Evolutionary conservation across 2,329 filamentous ascomycete species (phyloP).

Genomic region (Fusarium tanahbumbuense): DNA sequence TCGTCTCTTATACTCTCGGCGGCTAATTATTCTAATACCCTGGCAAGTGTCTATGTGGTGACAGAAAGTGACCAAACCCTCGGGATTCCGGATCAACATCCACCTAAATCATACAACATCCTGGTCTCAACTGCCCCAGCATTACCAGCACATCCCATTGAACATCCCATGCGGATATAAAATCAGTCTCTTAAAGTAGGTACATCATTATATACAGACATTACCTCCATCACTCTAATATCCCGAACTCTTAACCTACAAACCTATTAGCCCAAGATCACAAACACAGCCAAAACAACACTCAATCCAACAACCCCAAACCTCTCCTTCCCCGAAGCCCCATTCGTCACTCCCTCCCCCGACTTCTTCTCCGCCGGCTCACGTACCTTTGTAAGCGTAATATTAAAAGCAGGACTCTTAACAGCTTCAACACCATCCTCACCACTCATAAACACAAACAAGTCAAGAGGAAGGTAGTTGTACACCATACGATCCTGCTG

Average conservation of each 20-base stretch:
- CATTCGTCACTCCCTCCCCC: neutral
- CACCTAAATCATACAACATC: too few species aligned
- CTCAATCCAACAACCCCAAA: neutral
- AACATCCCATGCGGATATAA: neutral
- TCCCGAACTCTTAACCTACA: slow-evolving; percentile 8
- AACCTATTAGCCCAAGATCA: slow-evolving; percentile 35
- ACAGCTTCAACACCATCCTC: slow-evolving; percentile 34
- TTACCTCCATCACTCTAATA: neutral
- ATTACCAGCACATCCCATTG: too few species aligned
- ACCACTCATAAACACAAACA: slow-evolving; percentile 46
- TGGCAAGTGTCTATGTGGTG: too few species aligned
- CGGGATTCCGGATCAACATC: too few species aligned
- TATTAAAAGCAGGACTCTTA: slow-evolving; percentile 44
- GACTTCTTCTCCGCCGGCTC: slow-evolving; percentile 36
- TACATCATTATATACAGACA: neutral
- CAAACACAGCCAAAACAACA: neutral
- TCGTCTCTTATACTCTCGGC: neutral
- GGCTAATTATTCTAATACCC: too few species aligned
- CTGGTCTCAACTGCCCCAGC: too few species aligned
- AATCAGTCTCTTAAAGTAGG: rapidly evolving
- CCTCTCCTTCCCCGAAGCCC: slow-evolving; percentile 2
- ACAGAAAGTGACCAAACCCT: too few species aligned
- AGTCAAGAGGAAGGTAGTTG: slow-evolving; percentile 47
- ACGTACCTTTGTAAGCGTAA: slow-evolving; percentile 46
- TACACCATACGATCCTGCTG: slow-evolving; percentile 50